phyloP scores from a whole-genome alignment of 1,284 basidiomycete genomes.

The Xerocomus minutiporus region DNA sequence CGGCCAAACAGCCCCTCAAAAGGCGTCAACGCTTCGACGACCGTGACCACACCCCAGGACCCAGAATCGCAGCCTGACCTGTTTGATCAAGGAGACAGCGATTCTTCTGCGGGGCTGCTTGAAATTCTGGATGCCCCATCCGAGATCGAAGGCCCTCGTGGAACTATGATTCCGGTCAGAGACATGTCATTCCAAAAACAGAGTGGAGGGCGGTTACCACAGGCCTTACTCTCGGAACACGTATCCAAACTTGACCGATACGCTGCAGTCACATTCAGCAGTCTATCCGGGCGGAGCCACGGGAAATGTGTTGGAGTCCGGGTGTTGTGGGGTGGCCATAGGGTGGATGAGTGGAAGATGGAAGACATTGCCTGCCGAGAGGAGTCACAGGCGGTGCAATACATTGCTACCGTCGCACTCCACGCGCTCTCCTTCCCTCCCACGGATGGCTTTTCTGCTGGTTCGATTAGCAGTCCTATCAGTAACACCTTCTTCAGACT shows the following conservation, averaged over 20 bases:
- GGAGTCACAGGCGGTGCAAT: conserved; percentile 83
- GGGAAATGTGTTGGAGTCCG: conserved; percentile 68
- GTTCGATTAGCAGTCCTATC: conserved; percentile 38
- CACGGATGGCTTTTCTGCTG: conserved; percentile 58
- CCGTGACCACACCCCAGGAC: not conserved
- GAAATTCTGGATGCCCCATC: conserved; percentile 71
- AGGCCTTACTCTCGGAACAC: conserved; percentile 60
- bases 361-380: conserved; percentile 80
- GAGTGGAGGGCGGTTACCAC: conserved; percentile 73
- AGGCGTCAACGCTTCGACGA: conserved; percentile 1
- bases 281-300: conserved; percentile 63
- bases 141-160: conserved; percentile 48
- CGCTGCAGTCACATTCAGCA: conserved; percentile 66
- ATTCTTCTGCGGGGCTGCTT: conserved; percentile 65
- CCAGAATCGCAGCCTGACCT: conserved; percentile 34
- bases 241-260: conserved; percentile 68
- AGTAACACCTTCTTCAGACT: conserved; percentile 62
- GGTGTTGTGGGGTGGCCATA: conserved; percentile 68
- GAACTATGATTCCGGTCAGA: conserved; percentile 58
- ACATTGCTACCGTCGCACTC: conserved; percentile 82
- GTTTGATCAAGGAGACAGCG: conserved; percentile 47
- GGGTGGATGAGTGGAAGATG: conserved; percentile 75
- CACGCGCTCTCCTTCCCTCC: conserved; percentile 66
- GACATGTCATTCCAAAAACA: conserved; percentile 81
- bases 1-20: conserved; percentile 1